Conservation (phyloP, 257 asterid genomes). For the Nicotiana paniculata region DNA sequence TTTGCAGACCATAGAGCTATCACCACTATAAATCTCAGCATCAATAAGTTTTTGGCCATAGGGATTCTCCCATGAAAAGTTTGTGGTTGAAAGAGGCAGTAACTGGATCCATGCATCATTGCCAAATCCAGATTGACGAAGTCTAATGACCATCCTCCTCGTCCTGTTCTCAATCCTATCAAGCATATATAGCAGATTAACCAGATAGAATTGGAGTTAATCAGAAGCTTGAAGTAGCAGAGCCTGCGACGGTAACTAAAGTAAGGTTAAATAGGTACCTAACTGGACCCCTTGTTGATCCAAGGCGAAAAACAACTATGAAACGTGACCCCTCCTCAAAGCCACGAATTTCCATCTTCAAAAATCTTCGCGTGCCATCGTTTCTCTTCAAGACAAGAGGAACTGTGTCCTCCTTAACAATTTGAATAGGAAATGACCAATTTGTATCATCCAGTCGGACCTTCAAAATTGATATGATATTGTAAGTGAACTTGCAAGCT, state of each 20-base stretch:
- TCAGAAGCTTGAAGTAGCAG: slow-evolving; percentile 2
- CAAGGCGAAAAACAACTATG: slow-evolving; percentile 82
- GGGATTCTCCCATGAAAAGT: slow-evolving; percentile 85
- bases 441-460: slow-evolving; percentile 73
- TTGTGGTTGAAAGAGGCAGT: slow-evolving; percentile 64
- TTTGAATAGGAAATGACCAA: slow-evolving; percentile 91
- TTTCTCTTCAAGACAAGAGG: slow-evolving; percentile 55
- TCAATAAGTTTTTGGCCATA: slow-evolving; percentile 75
- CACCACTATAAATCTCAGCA: slow-evolving; percentile 38
- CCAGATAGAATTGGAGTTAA: slow-evolving; percentile 14
- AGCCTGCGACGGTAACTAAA: neutral
- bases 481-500: neutral
- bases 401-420: slow-evolving; percentile 81
- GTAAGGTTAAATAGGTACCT: slow-evolving; percentile 37
- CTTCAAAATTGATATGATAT: slow-evolving; percentile 33
- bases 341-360: slow-evolving; percentile 91
- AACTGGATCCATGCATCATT: slow-evolving; percentile 72
- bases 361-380: slow-evolving; percentile 49
- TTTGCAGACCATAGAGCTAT: slow-evolving; percentile 34
- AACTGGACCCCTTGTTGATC: slow-evolving; percentile 75
- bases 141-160: slow-evolving; percentile 36
- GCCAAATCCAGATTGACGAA: slow-evolving; percentile 86
- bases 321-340: slow-evolving; percentile 98
- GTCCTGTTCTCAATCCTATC: slow-evolving; percentile 88
- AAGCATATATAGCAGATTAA: slow-evolving; percentile 17